Evolutionary conservation across 768 basidiomycete species (phyloP), one percentile per base, ranked within the genome.

Genomic region (Termitomyces sp.): DNA sequence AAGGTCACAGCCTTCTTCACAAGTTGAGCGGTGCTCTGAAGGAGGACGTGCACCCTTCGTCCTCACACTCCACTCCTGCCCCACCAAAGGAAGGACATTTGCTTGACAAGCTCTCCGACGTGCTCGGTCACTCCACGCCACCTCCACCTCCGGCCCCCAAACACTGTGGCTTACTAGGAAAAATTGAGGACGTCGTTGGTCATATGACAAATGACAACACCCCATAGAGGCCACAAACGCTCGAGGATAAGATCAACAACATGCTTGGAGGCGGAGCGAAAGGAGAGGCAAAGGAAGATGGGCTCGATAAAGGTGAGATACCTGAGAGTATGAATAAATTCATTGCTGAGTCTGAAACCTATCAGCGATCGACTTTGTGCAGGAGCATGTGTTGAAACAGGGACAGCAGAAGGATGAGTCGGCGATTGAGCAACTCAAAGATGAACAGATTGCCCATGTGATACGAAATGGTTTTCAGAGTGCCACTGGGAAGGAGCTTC

Each of bases 371-470:
- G 76, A 78, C 60, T 71, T 72, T 37, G 70, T 77, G 18, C 76
- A 79, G 60, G 73, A 78, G 62, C 75, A 77, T 62, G 65, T 76
- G 32, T 61, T 79, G 34, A 67, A 69, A 34, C 55, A 71, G 53
- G 76, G 76, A 13, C 60, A 65, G 40, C 77, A 79, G 65, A 64
- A 67, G 20, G 65, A 77, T 60, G 77, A 79, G 62, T 65, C 68
- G 20, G 73, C 71, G 4, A 24, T 72, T 32, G 76, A 78, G 64
- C 75, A 78, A 65, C 54, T 68, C 61, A 79, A 77, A 58, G 77
- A 78, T 62, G 69, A 73, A 55, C 67, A 71, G 63, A 76, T 77
- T 57, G 68, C 71, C 10, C 65, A 68, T 61, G 67, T 65, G n/a
- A 68, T 78, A 36, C 61, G 73, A 44, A 53, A 57, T 3, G 61